Percentiles rank a stretch among this genome's conserved stretches.
Conservation (phyloP, 1,284 basidiomycete species). For the Tranzscheliella williamsii region DNA sequence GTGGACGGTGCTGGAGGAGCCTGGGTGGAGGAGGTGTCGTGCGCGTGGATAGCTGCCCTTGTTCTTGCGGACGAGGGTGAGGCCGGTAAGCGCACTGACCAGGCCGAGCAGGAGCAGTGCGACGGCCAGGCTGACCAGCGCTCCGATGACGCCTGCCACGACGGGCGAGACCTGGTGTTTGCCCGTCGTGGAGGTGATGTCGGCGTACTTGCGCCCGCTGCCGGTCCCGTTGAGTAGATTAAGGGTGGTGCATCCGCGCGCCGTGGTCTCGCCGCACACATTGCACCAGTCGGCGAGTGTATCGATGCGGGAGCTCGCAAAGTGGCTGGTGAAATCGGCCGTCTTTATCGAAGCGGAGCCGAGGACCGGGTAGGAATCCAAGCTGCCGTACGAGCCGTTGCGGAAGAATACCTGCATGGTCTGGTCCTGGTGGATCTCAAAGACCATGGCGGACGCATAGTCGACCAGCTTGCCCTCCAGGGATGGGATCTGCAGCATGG, state of each 20-base stretch:
- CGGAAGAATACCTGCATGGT: constrained; percentile 77
- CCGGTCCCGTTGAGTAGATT: constrained; percentile 52
- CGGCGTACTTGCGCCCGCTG: constrained; percentile 36
- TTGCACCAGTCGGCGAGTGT: constrained; percentile 62
- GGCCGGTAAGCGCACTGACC: constrained; percentile 8
- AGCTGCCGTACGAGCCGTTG: constrained; percentile 70
- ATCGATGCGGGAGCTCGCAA: constrained; percentile 65
- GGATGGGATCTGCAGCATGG: constrained; percentile 63
- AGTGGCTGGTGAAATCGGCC: constrained; percentile 75
- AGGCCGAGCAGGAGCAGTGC: constrained; percentile 18
- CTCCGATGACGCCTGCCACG: constrained; percentile 51
- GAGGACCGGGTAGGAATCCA: constrained; percentile 53
- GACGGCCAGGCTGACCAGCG: constrained; percentile 46
- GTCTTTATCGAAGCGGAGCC: constrained; percentile 67
- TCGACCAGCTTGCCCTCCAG: constrained; percentile 66
- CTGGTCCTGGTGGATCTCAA: constrained; percentile 68
- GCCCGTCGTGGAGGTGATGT: constrained; percentile 39
- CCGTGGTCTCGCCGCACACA: constrained; percentile 52
- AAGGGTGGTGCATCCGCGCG: constrained; percentile 43
- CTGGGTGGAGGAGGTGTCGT: constrained; percentile 12
- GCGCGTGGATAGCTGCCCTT: constrained; percentile 9
- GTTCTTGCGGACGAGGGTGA: constrained; percentile 16
- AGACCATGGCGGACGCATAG: constrained; percentile 75
- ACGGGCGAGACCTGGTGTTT: constrained; percentile 50
- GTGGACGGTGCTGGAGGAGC: constrained; percentile 10